Conservation (phyloP, 1,284 basidiomycete species). For the Pascua sp. region DNA sequence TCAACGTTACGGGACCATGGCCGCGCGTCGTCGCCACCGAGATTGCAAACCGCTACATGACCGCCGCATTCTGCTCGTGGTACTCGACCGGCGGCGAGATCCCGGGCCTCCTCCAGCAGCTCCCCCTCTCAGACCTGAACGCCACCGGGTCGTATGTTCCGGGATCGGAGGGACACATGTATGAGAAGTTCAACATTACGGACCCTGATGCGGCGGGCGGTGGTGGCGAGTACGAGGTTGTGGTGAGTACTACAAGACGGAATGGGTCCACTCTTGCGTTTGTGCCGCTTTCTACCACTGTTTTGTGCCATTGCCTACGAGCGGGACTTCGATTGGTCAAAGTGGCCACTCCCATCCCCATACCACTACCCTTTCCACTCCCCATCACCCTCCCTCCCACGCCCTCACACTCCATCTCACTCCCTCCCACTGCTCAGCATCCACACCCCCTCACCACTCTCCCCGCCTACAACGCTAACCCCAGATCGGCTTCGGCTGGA, state of each 20-base stretch:
- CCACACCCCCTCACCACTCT: too few species aligned
- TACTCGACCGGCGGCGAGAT: constrained; percentile 71
- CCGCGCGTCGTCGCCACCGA: constrained; percentile 61
- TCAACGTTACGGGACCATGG: constrained; percentile 27
- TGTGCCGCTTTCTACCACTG: too few species aligned
- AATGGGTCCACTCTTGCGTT: not conserved
- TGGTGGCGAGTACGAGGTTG: constrained; percentile 1
- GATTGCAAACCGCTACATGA: constrained; percentile 62
- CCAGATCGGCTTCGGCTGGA: constrained; percentile 64
- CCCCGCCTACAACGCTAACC: not conserved
- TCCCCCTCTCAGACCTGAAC: constrained; percentile 69
- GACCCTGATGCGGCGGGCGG: constrained; percentile 76
- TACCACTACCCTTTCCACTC: not conserved
- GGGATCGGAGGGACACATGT: constrained; percentile 62
- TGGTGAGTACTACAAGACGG: not conserved
- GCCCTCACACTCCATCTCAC: not conserved
- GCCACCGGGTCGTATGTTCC: constrained; percentile 56
- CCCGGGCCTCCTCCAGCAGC: constrained; percentile 61
- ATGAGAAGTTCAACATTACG: constrained; percentile 66
- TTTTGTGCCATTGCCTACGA: too few species aligned
- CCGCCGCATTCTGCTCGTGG: constrained; percentile 85
- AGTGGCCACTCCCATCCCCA: too few species aligned
- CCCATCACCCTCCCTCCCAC: too few species aligned
- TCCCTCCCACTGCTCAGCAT: not conserved
- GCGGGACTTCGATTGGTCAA: too few species aligned